Conservation (phyloP, 202 grass and related monocot species). For the Schoenoplectus tabernaemontani region DNA sequence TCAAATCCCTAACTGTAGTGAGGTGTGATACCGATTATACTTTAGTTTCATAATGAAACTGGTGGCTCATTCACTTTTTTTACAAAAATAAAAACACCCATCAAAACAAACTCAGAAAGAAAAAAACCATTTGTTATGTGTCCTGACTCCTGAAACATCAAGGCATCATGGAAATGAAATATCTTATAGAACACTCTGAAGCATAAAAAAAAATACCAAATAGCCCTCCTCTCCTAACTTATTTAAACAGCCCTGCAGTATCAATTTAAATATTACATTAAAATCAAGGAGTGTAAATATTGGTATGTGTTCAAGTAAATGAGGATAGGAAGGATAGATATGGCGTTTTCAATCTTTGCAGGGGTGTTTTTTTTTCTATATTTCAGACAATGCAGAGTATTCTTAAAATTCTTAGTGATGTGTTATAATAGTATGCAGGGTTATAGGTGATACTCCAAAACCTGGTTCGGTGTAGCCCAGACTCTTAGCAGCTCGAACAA, state of each 20-base stretch:
- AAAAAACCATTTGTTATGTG: neutral
- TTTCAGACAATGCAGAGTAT: neutral
- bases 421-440: neutral
- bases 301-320: neutral
- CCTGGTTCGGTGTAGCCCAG: constrained; percentile 95
- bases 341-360: neutral
- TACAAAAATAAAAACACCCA: neutral
- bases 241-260: neutral
- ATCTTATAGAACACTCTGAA: neutral
- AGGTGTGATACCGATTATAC: too few relatives aligned
- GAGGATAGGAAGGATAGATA: neutral
- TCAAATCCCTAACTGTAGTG: too few relatives aligned
- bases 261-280: neutral
- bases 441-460: constrained; percentile 15
- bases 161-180: neutral
- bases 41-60: too few relatives aligned
- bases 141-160: neutral
- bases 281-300: neutral
- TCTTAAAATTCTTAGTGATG: neutral
- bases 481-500: constrained; percentile 70
- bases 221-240: neutral
- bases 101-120: neutral
- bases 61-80: too few relatives aligned
- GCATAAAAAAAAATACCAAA: neutral
- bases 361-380: neutral